Evolutionary conservation across 1,139 yeast genomes (phyloP), one percentile per base, ranked within the genome.

Genomic region (Blastobotrys illinoisensis): DNA sequence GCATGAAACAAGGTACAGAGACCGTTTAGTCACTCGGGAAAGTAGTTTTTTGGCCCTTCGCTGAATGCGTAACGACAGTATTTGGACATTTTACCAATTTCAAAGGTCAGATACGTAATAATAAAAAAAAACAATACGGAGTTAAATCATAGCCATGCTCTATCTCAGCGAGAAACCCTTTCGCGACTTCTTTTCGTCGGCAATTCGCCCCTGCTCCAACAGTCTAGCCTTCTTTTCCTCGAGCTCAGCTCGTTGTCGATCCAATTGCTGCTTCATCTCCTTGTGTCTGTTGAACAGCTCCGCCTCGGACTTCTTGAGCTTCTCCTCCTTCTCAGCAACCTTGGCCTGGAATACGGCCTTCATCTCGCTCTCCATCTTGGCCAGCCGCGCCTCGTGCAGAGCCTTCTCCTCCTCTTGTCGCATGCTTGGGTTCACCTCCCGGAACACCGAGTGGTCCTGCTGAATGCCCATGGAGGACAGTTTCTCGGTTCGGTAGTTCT

Each of bases 311-410:
- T 91, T 88, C 77, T 91, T 96, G 71, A 95, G 82, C 76, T 91
- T 91, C 79, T 90, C 88, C 74, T 95, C 99, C 83, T 95, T 95
- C 74, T 91, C 98, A 56, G 87, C 79, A 44, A 95, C 99, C 77
- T 93, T 95, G 70, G 88, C 95, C 74, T 91, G 97, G 83, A 95
- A 95, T 56, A 95, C 97, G 24, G 85, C 80, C 77, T 93, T 91
- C 98, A 95, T 90, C 74, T 93, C 98, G 43, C 90, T 82, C 75
- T 95, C 99, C 86, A 95, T 83, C 76, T 89, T 90, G 57, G 93
- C 86, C 65, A 95, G 79, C 69, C 93, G 89, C 58, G 96, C 96
- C 74, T 90, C 97, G 70, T 93, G 98, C 66, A 89, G 78, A 46
- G 88, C 85, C 67, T 89, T 85, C 74, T 93, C 99, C 74, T 93